These are phyloP conservation scores for Galeopsis tetrahit DNA, from an alignment of 257 asterid genomes.

Conservation along the genomic window DNA sequence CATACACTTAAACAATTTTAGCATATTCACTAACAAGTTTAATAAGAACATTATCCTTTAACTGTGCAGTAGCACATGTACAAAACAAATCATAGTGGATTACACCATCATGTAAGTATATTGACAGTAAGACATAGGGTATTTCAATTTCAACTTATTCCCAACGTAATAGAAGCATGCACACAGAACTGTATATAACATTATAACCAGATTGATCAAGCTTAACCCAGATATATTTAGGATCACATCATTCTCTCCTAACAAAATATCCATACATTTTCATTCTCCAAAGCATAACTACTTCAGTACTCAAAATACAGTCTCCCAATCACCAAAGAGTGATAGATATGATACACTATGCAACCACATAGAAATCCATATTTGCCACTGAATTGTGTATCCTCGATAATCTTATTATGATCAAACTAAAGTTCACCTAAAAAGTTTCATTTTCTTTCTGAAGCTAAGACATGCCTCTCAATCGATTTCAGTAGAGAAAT, in stretches of 20 bases:
- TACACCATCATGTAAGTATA: neutral
- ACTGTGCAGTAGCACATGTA: no score
- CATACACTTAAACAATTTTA: conserved; percentile 12
- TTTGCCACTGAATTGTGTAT: neutral
- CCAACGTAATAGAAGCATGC: neutral
- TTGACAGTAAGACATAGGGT: neutral
- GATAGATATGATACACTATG: neutral
- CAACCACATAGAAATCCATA: neutral
- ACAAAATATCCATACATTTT: neutral
- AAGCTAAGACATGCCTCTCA: conserved; percentile 11
- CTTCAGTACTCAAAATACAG: conserved; percentile 18
- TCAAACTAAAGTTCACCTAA: neutral
- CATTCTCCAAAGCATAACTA: neutral
- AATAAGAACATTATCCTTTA: conserved; percentile 16
- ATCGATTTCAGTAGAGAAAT: neutral
- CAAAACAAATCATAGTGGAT: neutral
- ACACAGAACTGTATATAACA: neutral
- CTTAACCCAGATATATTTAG: neutral
- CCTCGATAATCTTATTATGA: neutral
- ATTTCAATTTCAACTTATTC: neutral
- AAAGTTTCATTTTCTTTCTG: neutral
- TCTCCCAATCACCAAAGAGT: conserved; percentile 8
- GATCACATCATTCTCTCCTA: neutral
- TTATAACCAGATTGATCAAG: neutral
- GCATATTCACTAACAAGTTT: conserved; percentile 9